Base-by-base conservation (phyloP, 352 stramenopile genomes). In the Globisporangium iwayamae region DNA sequence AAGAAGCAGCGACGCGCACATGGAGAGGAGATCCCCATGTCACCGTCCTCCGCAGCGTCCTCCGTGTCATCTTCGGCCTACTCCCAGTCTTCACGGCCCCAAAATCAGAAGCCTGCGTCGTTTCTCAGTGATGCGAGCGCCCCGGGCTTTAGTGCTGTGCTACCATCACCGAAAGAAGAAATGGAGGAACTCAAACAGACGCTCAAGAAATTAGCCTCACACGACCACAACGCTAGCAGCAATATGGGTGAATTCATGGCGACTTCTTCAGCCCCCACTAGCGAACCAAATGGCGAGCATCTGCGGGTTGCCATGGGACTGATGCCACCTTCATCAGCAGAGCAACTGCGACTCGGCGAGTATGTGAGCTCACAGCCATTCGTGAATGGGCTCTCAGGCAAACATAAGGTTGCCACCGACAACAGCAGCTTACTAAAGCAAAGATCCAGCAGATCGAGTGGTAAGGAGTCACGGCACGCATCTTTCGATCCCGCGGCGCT, bases 131-230 rank as follows among this genome's bases (percentile, higher is more conserved):
- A 67, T 2, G 28, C 22, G 13, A 66, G 51, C 20, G 30, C 9
- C 2, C 16, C 45, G 6, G 56, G 34, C 20, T 60, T 71, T 57
- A 41, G 64, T 66, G 51, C 72, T 10, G 56, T 77, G 36, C 65
- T 75, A 13, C 68, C 67, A 13, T 78, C 73, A 10, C 65, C 77
- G 3, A 80, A 71, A 20, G 70, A 87, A 25, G 82, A 89, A 60
- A 81, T 93, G 73, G 74, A 87, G 47, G 70, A 90, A 22, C 66
- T 93, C 13, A 93, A 93, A 64, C 70, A 77, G 30, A 93, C 81
- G 9, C 71, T 93, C 41, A 74, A 87, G 63, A 87, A 85, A 10
- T 60, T 93, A 10, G 76, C 78, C 36, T 57, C 63, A 9, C 74
- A 83, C 22, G 66, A 81, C 61, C 69, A 74, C 7, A 41, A 62